Evolutionary conservation across 2,329 filamentous ascomycete genomes (phyloP).

Genomic region (Penicillium nordicum): DNA sequence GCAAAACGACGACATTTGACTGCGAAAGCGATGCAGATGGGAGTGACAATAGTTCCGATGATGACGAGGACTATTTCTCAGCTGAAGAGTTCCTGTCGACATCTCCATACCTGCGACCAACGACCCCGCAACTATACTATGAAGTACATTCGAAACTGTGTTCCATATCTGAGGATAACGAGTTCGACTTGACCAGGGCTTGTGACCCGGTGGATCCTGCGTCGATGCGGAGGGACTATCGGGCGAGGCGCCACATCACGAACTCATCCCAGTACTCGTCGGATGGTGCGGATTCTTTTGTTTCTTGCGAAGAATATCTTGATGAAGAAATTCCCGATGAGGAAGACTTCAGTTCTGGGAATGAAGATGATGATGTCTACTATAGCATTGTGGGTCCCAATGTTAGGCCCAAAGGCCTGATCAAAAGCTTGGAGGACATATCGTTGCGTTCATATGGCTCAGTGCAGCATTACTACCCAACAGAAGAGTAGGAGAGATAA

Average conservation of each 20-base stretch:
- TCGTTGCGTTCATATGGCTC: background rate
- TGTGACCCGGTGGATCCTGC: slow-evolving; percentile 14
- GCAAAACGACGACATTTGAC: background rate
- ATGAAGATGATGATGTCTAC: background rate
- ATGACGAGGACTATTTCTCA: background rate
- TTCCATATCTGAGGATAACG: background rate
- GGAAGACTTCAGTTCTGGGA: background rate
- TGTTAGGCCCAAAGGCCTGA: background rate
- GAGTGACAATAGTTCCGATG: background rate
- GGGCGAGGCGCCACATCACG: background rate
- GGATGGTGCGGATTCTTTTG: background rate
- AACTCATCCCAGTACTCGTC: background rate
- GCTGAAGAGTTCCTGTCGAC: background rate
- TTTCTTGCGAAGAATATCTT: background rate
- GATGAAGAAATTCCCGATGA: background rate
- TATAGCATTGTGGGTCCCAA: background rate
- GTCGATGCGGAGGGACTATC: slow-evolving; percentile 11
- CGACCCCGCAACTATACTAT: background rate
- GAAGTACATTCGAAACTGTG: background rate
- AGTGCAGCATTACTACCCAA: background rate
- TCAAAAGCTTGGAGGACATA: background rate
- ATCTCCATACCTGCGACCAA: background rate
- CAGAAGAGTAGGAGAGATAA: background rate
- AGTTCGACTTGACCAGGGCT: slow-evolving; percentile 8
- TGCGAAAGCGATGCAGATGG: background rate